Evolutionary conservation across 805 yeast species (phyloP).

Genomic region (Saccharomycopsis sp.): DNA sequence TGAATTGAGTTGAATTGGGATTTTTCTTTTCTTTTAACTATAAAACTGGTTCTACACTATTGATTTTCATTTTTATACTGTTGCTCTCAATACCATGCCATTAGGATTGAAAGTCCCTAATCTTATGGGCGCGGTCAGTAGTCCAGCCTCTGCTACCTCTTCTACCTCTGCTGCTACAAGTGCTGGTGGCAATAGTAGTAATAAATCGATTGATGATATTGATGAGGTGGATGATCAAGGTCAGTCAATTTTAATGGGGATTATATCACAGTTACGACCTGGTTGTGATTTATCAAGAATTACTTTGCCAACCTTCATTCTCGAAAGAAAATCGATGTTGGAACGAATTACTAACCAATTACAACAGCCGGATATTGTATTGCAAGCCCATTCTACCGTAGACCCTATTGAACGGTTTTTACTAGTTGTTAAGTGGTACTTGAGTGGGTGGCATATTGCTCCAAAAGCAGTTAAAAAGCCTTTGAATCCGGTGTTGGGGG

Average conservation of each 20-base stretch:
- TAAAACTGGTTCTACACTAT: no score
- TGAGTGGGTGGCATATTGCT: constrained; percentile 96
- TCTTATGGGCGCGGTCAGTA: constrained; percentile 2
- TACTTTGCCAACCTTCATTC: constrained; percentile 89
- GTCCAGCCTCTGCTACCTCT: background rate
- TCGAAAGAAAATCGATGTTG: constrained; percentile 92
- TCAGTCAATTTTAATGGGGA: constrained; percentile 78
- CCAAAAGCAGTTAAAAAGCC: constrained; percentile 99
- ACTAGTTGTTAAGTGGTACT: constrained; percentile 77
- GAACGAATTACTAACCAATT: constrained; percentile 89
- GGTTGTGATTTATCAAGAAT: constrained; percentile 87
- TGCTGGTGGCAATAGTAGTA: background rate
- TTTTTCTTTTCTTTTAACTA: no score
- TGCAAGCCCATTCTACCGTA: constrained; percentile 54
- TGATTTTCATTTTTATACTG: no score
- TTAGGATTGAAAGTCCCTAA: constrained; percentile 20
- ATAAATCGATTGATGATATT: constrained; percentile 52
- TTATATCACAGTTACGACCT: constrained; percentile 85
- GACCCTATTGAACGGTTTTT: constrained; percentile 67
- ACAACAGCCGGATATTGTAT: constrained; percentile 67
- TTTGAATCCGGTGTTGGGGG: constrained; percentile 90
- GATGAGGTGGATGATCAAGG: constrained; percentile 92
- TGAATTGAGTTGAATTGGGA: no score
- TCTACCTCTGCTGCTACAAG: background rate
- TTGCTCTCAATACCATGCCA: no score